Percentiles rank a stretch among this genome's conserved stretches.
phyloP scores from a whole-genome alignment of 805 yeast genomes.

The Spathaspora sp. region DNA sequence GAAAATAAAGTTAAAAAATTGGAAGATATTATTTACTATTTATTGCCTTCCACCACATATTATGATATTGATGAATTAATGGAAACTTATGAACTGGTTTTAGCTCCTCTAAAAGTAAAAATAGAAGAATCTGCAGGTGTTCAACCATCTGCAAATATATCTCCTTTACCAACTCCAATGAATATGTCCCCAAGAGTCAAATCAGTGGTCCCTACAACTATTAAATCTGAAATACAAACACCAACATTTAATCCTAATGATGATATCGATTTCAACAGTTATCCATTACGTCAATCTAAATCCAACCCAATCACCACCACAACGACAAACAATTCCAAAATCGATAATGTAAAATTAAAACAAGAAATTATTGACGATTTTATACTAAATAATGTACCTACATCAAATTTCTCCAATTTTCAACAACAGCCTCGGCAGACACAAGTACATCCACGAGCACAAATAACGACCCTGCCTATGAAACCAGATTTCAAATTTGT shows the following conservation, averaged over 20 bases:
- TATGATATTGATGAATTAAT: slow-evolving; percentile 15
- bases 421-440: neutral
- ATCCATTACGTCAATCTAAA: slow-evolving; percentile 10
- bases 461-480: neutral
- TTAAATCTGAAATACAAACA: neutral
- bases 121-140: slow-evolving; percentile 1
- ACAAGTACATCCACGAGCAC: neutral
- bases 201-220: neutral
- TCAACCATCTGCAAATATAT: neutral
- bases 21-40: slow-evolving; percentile 26
- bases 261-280: slow-evolving; percentile 9
- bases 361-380: slow-evolving; percentile 41
- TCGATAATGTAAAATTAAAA: slow-evolving; percentile 24
- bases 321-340: neutral
- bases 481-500: slow-evolving; percentile 6
- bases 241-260: slow-evolving; percentile 1
- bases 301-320: slow-evolving; percentile 3
- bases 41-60: slow-evolving; percentile 22
- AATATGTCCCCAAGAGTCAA: slow-evolving; percentile 1
- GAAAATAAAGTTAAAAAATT: slow-evolving; percentile 44
- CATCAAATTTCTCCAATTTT: slow-evolving; percentile 3
- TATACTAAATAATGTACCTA: slow-evolving; percentile 33
- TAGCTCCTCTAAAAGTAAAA: slow-evolving; percentile 7
- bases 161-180: slow-evolving; percentile 2
- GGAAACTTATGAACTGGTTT: slow-evolving; percentile 11